A percentile compares a stretch with the other conserved stretches of the same genome.
phyloP scores from a whole-genome alignment of 1,284 basidiomycete species.

The Pholiota adiposa region DNA sequence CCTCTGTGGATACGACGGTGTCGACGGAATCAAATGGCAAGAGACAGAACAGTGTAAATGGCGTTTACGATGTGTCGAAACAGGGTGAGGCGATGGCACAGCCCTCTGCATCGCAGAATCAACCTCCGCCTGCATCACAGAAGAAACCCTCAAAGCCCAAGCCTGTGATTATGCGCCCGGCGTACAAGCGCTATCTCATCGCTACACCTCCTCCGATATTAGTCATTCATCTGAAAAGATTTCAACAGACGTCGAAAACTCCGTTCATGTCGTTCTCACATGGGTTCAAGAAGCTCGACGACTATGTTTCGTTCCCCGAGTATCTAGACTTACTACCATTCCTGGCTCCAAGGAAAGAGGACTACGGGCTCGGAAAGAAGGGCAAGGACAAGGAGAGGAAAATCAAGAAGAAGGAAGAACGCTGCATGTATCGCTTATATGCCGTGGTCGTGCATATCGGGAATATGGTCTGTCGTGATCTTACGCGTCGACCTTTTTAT shows the following conservation, averaged over 20 bases:
- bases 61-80: background rate
- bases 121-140: slow-evolving; percentile 15
- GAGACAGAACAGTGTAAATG: background rate
- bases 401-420: slow-evolving; percentile 41
- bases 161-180: slow-evolving; percentile 76
- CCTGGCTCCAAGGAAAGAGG: slow-evolving; percentile 80
- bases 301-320: slow-evolving; percentile 88
- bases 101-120: slow-evolving; percentile 22
- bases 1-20: slow-evolving; percentile 44
- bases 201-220: slow-evolving; percentile 85
- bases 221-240: slow-evolving; percentile 92
- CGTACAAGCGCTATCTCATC: slow-evolving; percentile 94
- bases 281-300: slow-evolving; percentile 86
- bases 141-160: slow-evolving; percentile 44
- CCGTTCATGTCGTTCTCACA: slow-evolving; percentile 60
- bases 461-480: slow-evolving; percentile 63
- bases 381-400: slow-evolving; percentile 33
- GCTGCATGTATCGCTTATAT: slow-evolving; percentile 75
- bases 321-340: slow-evolving; percentile 85
- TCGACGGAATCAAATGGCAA: slow-evolving; percentile 33
- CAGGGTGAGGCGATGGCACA: background rate
- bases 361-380: slow-evolving; percentile 56
- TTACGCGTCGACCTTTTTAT: background rate
- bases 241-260: slow-evolving; percentile 73
- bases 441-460: slow-evolving; percentile 93